A percentile compares a stretch with the other conserved stretches of the same genome.
Evolutionary conservation across 2,329 filamentous ascomycete species (phyloP).

Genomic region (Fusarium tjaetaba): DNA sequence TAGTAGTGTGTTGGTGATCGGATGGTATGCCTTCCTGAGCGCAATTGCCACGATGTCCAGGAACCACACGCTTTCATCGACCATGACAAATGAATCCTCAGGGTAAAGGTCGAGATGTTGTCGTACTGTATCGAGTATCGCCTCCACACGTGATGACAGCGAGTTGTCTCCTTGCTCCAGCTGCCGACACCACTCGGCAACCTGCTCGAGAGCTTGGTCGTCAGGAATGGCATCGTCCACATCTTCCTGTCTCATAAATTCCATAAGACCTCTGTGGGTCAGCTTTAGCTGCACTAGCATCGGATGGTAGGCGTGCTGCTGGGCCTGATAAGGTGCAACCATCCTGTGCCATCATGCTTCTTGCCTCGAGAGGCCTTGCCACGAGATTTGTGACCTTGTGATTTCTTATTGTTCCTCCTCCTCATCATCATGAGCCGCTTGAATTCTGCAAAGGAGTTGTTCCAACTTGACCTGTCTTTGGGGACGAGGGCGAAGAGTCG

Average conservation of each 20-base stretch:
- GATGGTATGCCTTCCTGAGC: background rate
- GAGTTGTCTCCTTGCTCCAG: background rate
- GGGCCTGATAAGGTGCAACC: background rate
- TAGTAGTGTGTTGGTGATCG: background rate
- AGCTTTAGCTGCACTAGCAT: background rate
- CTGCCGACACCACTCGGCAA: background rate
- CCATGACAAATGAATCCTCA: too few species aligned
- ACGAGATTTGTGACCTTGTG: background rate
- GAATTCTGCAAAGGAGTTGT: background rate
- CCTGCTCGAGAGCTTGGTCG: background rate
- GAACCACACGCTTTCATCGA: background rate
- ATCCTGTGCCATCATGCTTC: background rate
- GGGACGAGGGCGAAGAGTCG: background rate
- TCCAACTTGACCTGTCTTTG: background rate
- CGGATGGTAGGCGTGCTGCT: background rate
- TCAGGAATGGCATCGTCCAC: background rate
- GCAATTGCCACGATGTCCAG: background rate
- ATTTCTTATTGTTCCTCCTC: background rate
- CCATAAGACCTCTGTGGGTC: rapidly evolving
- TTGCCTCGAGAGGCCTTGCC: background rate
- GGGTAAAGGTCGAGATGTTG: background rate
- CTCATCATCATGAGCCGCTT: background rate
- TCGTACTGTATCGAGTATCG: background rate
- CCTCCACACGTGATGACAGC: too few species aligned
- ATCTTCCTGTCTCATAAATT: background rate